These are phyloP conservation scores for Moesziomyces antarcticus DNA, from an alignment of 1,284 basidiomycete species.

Conservation along the genomic window DNA sequence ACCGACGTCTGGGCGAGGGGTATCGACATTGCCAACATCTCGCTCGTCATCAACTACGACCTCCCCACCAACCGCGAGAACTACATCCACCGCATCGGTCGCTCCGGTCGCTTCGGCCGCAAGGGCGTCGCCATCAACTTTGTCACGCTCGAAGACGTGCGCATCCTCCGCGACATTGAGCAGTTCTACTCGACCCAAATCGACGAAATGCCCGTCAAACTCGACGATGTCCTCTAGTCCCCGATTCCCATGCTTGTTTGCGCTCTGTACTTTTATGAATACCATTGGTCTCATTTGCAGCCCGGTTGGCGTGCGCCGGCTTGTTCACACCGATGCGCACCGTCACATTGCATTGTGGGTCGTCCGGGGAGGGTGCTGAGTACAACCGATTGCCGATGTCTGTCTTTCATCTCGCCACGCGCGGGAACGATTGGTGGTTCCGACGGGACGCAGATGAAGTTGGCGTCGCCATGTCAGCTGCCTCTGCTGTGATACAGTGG, in stretches of 20 bases:
- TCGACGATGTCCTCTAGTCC: constrained; percentile 65
- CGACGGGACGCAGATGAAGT: not conserved
- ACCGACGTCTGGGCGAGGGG: constrained; percentile 96
- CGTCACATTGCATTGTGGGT: too few relatives aligned
- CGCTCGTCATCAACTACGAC: constrained; percentile 97
- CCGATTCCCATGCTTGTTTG: not conserved
- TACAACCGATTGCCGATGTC: too few relatives aligned
- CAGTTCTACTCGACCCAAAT: constrained; percentile 65
- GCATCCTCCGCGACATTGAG: constrained; percentile 63
- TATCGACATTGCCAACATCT: constrained; percentile 98
- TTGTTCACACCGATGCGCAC: too few relatives aligned
- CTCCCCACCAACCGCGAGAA: constrained; percentile 81
- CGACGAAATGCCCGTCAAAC: constrained; percentile 67
- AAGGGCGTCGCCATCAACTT: constrained; percentile 77
- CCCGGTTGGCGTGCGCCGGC: too few relatives aligned
- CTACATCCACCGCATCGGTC: constrained; percentile 97
- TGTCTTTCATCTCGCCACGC: too few relatives aligned
- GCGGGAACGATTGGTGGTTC: too few relatives aligned
- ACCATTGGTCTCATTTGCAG: not conserved
- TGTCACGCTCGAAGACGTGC: constrained; percentile 77
- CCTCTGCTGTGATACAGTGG: too few relatives aligned
- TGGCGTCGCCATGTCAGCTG: too few relatives aligned
- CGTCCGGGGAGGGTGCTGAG: too few relatives aligned
- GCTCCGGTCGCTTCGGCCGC: constrained; percentile 91
- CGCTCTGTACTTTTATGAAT: constrained; percentile 18